Evolutionary conservation across 2,329 filamentous ascomycete genomes (phyloP), one percentile per base, ranked within the genome.

Genomic region (Fusarium heterosporum): DNA sequence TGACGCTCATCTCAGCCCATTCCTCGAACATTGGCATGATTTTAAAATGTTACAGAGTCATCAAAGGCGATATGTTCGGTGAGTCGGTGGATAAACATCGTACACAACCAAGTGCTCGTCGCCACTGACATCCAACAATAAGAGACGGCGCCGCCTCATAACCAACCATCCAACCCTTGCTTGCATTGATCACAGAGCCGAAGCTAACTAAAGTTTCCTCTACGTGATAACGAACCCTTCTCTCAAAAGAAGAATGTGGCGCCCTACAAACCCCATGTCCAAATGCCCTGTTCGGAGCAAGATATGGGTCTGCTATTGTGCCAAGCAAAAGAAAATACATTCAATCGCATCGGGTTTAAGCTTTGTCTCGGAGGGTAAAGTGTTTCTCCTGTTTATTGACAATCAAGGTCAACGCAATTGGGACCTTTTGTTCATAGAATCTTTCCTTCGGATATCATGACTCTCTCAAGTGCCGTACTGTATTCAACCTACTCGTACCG

Each of bases 281-380:
- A 58, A 68, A 55, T 68, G 55, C 60, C 55, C 53, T 58, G 56
- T 50, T 55, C 43, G 42, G 26, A 56, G 49, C 53, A 46, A 71
- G 68, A 71, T 72, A 63, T 71, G 45, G 55, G 65, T 61, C 43
- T 61, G 36, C 43, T 52, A 43, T 58, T 13, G 17, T 47, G 60
- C 58, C 51, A 66, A 62, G 48, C 34, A 9, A 46, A 45, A 47
- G 63, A 55, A 54, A 51, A 60, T 40, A 30, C 45, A 39, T 54
- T 38, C 25, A 46, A 42, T 30, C n/a, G 38, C 51, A 55, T 64
- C 48, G 55, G 66, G 68, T 54, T 56, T 66, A 54, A 63, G 48
- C 59, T 56, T 49, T 57, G 22, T 22, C 30, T 55, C 64, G 40
- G 58, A 43, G 51, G 66, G 60, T 22, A 60, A 62, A 10, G 39